A percentile compares a stretch with the other conserved stretches of the same genome.
These are phyloP conservation scores for Colletotrichum gloeosporioides DNA, from an alignment of 2,329 filamentous ascomycete genomes.

Conservation along the genomic window DNA sequence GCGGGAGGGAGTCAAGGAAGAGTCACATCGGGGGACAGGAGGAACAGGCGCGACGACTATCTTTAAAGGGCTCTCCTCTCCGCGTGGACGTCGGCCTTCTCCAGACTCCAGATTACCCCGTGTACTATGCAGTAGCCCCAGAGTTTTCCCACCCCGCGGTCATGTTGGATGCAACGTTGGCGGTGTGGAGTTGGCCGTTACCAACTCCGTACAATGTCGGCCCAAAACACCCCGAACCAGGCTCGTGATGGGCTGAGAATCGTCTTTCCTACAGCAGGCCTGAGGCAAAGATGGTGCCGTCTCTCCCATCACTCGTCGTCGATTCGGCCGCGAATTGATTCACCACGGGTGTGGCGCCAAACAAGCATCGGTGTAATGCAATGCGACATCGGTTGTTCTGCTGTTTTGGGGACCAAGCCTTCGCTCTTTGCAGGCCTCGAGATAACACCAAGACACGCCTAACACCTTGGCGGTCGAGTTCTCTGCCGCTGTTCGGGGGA, in stretches of 20 bases:
- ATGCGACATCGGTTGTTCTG: neutral
- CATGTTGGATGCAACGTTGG: neutral
- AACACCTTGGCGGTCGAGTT: neutral
- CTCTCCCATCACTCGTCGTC: neutral
- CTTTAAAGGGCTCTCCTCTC: neutral
- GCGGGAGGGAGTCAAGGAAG: neutral
- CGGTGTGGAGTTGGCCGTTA: neutral
- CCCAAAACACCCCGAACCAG: neutral
- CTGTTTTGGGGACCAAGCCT: neutral
- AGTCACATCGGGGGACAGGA: neutral
- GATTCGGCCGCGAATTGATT: neutral
- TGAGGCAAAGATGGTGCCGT: neutral
- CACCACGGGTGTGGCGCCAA: neutral
- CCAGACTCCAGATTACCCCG: constrained; percentile 2
- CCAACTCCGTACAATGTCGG: neutral
- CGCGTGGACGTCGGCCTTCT: neutral
- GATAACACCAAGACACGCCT: neutral
- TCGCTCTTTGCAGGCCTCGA: neutral
- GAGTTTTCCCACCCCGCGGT: neutral
- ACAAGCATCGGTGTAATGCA: constrained; percentile 8
- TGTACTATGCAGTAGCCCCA: neutral
- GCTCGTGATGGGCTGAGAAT: neutral
- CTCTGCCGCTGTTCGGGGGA: neutral
- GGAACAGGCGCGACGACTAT: neutral
- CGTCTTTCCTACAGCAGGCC: neutral